phyloP scores from a whole-genome alignment of 306 rosid species.

The Medicago lupulina region DNA sequence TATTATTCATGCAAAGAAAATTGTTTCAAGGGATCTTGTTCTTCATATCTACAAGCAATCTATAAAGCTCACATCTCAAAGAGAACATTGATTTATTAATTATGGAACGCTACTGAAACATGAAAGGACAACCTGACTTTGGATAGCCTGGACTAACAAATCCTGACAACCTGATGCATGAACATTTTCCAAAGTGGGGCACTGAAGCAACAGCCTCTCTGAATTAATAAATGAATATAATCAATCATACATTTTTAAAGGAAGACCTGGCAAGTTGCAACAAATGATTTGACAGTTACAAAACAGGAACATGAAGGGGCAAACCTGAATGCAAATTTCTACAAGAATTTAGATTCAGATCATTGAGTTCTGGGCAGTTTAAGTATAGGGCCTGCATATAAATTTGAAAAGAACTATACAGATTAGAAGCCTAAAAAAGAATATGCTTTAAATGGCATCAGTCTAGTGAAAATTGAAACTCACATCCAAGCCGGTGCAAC shows the following conservation, averaged over 20 bases:
- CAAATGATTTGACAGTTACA: constrained; percentile 17
- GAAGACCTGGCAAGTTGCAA: background rate
- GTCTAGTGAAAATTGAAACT: constrained; percentile 49
- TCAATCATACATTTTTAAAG: background rate
- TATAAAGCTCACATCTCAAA: constrained; percentile 8
- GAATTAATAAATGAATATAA: constrained; percentile 36
- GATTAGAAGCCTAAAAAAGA: constrained; percentile 33
- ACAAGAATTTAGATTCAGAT: constrained; percentile 91
- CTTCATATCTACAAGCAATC: background rate
- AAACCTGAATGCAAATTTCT: constrained; percentile 89
- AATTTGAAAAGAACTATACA: constrained; percentile 39
- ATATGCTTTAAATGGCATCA: constrained; percentile 7
- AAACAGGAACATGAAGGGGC: constrained; percentile 30
- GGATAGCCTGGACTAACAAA: constrained; percentile 64
- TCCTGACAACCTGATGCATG: constrained; percentile 82
- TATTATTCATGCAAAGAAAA: constrained; percentile 18
- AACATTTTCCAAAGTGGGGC: constrained; percentile 74
- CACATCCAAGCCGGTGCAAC: constrained; percentile 93
- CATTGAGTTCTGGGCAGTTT: constrained; percentile 82
- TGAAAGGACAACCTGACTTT: constrained; percentile 33
- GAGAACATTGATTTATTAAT: constrained; percentile 1
- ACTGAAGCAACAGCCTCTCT: constrained; percentile 87
- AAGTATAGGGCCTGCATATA: constrained; percentile 81
- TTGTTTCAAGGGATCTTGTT: constrained; percentile 1
- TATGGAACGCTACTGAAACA: background rate